Conservation (phyloP, 192 early-diverging fungal genomes). For the Chytriomyces hyalinus region DNA sequence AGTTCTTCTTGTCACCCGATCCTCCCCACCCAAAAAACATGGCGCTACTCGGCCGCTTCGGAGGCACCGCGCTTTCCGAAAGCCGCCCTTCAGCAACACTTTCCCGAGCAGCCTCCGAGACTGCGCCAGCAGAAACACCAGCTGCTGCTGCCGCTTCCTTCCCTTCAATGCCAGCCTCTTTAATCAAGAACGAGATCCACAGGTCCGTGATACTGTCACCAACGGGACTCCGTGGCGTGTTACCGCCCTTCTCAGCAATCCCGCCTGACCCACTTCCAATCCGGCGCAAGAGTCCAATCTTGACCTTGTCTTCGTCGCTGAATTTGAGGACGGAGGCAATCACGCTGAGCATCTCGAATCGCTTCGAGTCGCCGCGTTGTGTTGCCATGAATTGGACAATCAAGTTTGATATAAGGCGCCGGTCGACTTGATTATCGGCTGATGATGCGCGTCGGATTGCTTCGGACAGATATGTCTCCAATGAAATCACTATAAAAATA, state of each 20-base stretch:
- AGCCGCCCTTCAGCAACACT: neutral
- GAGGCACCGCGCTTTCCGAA: neutral
- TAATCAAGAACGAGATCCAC: conserved; percentile 59
- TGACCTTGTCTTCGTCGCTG: conserved; percentile 83
- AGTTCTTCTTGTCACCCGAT: neutral
- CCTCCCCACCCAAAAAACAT: conserved; percentile 1
- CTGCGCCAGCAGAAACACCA: neutral
- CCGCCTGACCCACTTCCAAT: conserved; percentile 43
- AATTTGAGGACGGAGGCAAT: conserved; percentile 89
- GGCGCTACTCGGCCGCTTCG: neutral
- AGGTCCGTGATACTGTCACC: conserved; percentile 53
- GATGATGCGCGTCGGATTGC: conserved; percentile 86
- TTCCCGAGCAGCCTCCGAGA: neutral
- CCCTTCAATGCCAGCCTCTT: conserved; percentile 33
- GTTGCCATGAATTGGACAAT: conserved; percentile 84
- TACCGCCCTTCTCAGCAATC: neutral
- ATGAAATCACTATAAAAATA: conserved; percentile 66
- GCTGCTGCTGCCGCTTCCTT: neutral
- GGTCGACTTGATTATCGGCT: conserved; percentile 68
- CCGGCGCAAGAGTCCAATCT: conserved; percentile 72
- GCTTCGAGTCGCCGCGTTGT: conserved; percentile 86
- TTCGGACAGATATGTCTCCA: conserved; percentile 89
- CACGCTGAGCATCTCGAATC: conserved; percentile 89
- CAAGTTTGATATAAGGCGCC: conserved; percentile 87
- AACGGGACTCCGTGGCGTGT: conserved; percentile 18